A percentile compares a stretch with the other conserved stretches of the same genome.
phyloP scores from a whole-genome alignment of 345 rosid genomes.

The Nasturtium officinale region DNA sequence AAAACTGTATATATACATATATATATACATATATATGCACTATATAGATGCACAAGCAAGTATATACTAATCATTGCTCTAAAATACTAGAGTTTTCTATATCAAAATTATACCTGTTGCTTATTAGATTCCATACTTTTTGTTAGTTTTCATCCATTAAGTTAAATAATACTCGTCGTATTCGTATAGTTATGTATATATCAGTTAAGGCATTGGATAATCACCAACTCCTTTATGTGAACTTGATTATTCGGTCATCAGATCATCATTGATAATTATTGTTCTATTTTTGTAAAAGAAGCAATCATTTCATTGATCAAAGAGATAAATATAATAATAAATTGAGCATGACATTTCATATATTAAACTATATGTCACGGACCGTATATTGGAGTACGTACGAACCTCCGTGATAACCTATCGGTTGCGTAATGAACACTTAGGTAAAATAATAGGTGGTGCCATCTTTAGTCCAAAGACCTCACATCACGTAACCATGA shows the following conservation, averaged over 20 bases:
- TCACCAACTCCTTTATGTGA: conserved; percentile 16
- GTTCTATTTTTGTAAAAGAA: conserved; percentile 11
- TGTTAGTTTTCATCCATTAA: conserved; percentile 12
- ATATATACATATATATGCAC: background rate
- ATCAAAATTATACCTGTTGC: background rate
- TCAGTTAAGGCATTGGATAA: conserved; percentile 22
- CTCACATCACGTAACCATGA: conserved; percentile 37
- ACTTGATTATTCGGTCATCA: conserved; percentile 7
- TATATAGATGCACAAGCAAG: conserved; percentile 19
- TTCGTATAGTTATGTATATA: background rate
- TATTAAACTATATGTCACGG: conserved; percentile 24
- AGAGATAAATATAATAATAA: background rate
- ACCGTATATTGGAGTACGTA: conserved; percentile 20
- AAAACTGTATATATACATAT: background rate
- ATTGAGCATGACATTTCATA: conserved; percentile 15
- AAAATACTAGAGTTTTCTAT: background rate
- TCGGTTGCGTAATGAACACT: conserved; percentile 26
- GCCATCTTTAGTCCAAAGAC: conserved; percentile 27
- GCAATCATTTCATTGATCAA: conserved; percentile 25
- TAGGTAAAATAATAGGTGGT: conserved; percentile 1
- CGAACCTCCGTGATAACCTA: conserved; percentile 40
- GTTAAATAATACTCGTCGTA: background rate
- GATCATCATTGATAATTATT: conserved; percentile 2
- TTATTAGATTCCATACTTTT: conserved; percentile 14
- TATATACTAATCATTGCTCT: background rate